Percentiles rank a stretch among this genome's conserved stretches.
These are phyloP conservation scores for Globisporangium splendens DNA, from an alignment of 352 stramenopile species.

Conservation along the genomic window DNA sequence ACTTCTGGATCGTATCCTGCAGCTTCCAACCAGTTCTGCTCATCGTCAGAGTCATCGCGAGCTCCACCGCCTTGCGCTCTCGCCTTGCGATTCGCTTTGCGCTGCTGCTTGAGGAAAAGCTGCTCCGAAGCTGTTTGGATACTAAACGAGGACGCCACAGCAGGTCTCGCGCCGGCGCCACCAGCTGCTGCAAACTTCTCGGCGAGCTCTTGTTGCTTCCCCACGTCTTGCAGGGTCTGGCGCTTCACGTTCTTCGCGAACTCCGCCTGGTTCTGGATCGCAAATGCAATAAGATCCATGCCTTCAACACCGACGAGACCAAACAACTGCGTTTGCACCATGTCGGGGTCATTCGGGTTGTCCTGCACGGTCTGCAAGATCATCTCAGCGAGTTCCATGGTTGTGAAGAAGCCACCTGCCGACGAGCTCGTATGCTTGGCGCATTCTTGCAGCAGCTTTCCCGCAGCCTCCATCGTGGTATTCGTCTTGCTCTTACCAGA, in stretches of 20 bases:
- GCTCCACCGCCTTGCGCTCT: conserved; percentile 12
- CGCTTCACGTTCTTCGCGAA: conserved; percentile 27
- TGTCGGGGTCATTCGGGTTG: conserved; percentile 44
- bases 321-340: conserved; percentile 73
- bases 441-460: conserved; percentile 46
- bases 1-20: conserved; percentile 79
- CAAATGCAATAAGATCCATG: conserved; percentile 83
- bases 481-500: conserved; percentile 17
- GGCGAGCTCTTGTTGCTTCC: conserved; percentile 37
- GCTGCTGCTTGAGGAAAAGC: conserved; percentile 55
- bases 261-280: conserved; percentile 47
- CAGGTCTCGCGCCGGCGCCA: conserved; percentile 13
- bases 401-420: conserved; percentile 41
- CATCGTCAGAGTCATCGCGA: conserved; percentile 28
- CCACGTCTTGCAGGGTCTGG: conserved; percentile 38
- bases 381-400: conserved; percentile 62
- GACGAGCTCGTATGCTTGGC: conserved; percentile 22
- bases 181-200: conserved; percentile 14
- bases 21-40: conserved; percentile 70
- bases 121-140: conserved; percentile 68
- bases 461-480: conserved; percentile 9
- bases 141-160: conserved; percentile 42
- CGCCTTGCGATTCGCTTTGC: conserved; percentile 43
- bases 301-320: conserved; percentile 80
- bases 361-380: conserved; percentile 65